A percentile compares a stretch with the other conserved stretches of the same genome.
phyloP scores from a whole-genome alignment of 495 filamentous ascomycete genomes.

The Penicillium lagena region DNA sequence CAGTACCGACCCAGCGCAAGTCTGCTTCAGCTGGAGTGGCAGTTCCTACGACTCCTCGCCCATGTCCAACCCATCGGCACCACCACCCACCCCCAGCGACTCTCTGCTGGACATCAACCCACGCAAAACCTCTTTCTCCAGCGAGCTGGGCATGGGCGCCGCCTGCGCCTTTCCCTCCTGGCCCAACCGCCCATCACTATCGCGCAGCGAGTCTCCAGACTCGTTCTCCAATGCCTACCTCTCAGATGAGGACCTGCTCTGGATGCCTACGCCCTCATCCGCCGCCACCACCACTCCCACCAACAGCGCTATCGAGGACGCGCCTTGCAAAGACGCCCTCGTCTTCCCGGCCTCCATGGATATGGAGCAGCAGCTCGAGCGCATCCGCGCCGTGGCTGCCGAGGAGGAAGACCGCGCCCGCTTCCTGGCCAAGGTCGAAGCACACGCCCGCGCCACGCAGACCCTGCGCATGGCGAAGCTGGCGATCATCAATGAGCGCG shows the following conservation, averaged over 20 bases:
- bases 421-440: conserved; percentile 40
- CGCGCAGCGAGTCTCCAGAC: conserved; percentile 26
- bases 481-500: conserved; percentile 24
- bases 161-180: conserved; percentile 50
- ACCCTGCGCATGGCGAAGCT: conserved; percentile 33
- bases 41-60: conserved; percentile 29
- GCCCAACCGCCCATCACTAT: conserved; percentile 43
- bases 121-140: conserved; percentile 43
- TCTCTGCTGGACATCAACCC: conserved; percentile 38
- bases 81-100: conserved; percentile 34
- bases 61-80: conserved; percentile 29
- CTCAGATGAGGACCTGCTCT: conserved; percentile 48
- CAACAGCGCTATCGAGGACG: conserved; percentile 29
- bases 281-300: neutral
- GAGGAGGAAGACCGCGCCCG: conserved; percentile 37
- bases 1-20: conserved; percentile 23
- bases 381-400: conserved; percentile 26
- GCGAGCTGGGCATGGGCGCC: conserved; percentile 31
- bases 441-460: conserved; percentile 39
- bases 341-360: conserved; percentile 20
- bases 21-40: conserved; percentile 35
- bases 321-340: conserved; percentile 11
- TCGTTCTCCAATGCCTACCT: conserved; percentile 36
- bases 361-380: conserved; percentile 38
- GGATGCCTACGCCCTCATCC: conserved; percentile 19